Conservation (phyloP, 495 filamentous ascomycete genomes). For the Apiosordaria backusii region DNA sequence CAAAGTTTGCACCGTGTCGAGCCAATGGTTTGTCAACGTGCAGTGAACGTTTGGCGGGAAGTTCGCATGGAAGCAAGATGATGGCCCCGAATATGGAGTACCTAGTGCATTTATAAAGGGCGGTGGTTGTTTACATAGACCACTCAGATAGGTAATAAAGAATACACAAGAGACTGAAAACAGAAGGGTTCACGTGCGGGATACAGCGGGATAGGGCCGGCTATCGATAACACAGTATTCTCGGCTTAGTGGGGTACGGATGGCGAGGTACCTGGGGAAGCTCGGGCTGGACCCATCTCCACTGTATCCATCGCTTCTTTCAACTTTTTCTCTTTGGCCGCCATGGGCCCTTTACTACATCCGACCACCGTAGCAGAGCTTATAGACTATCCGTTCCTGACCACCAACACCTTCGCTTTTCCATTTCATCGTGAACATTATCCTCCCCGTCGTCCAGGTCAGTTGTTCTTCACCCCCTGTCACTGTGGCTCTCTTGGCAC, state of each 20-base stretch:
- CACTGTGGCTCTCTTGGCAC: constrained; percentile 2
- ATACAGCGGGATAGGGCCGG: neutral
- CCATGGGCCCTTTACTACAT: constrained; percentile 17
- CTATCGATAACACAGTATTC: constrained; percentile 17
- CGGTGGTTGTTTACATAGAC: too few species aligned
- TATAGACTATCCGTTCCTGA: constrained; percentile 2
- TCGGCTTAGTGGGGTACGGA: constrained; percentile 7
- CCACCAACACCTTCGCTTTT: neutral
- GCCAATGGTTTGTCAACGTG: neutral
- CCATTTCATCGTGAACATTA: neutral
- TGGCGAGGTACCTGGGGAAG: constrained; percentile 20
- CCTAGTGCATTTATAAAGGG: too few species aligned
- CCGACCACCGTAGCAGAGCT: constrained; percentile 12
- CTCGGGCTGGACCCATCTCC: constrained; percentile 25
- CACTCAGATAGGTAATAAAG: too few species aligned
- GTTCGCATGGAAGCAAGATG: neutral
- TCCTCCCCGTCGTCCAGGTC: constrained; percentile 5
- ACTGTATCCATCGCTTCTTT: constrained; percentile 30
- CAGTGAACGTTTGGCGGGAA: neutral
- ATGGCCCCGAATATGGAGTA: neutral
- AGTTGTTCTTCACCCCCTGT: constrained; percentile 10
- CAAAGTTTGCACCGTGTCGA: neutral
- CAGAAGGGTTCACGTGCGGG: neutral
- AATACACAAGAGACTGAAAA: too few species aligned
- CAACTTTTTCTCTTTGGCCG: constrained; percentile 28